phyloP scores from a whole-genome alignment of 495 filamentous ascomycete species.

The Hamigera avellanea region DNA sequence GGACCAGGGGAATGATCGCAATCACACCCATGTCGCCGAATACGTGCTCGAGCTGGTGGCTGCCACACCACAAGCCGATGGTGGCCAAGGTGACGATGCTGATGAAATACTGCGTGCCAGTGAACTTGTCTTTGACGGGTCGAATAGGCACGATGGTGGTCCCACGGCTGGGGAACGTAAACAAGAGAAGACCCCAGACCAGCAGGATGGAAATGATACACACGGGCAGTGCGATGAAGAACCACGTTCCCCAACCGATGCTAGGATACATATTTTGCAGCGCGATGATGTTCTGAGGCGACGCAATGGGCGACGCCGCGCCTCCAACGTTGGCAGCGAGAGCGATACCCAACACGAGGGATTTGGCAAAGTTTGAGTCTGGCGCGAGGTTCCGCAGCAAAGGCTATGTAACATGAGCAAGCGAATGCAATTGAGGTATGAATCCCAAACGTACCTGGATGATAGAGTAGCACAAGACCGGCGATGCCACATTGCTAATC shows the following conservation, averaged over 20 bases:
- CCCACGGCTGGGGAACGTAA: constrained; percentile 72
- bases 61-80: constrained; percentile 85
- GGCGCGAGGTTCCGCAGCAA: constrained; percentile 85
- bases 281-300: constrained; percentile 94
- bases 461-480: constrained; percentile 96
- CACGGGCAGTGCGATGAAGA: constrained; percentile 89
- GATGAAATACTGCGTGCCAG: constrained; percentile 90
- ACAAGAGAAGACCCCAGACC: constrained; percentile 80
- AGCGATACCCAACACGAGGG: constrained; percentile 91
- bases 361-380: constrained; percentile 86
- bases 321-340: constrained; percentile 92
- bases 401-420: constrained; percentile 42
- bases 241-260: constrained; percentile 90
- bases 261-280: constrained; percentile 85
- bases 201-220: constrained; percentile 80
- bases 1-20: constrained; percentile 85
- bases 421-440: not conserved
- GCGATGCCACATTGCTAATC: constrained; percentile 96
- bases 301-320: constrained; percentile 92
- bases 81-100: constrained; percentile 71
- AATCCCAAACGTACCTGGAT: constrained; percentile 50
- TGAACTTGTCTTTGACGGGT: constrained; percentile 75
- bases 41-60: constrained; percentile 70
- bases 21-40: constrained; percentile 99
- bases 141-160: constrained; percentile 90